These are phyloP conservation scores for Xenoacremonium recifei DNA, from an alignment of 2,329 filamentous ascomycete species.

Conservation along the genomic window DNA sequence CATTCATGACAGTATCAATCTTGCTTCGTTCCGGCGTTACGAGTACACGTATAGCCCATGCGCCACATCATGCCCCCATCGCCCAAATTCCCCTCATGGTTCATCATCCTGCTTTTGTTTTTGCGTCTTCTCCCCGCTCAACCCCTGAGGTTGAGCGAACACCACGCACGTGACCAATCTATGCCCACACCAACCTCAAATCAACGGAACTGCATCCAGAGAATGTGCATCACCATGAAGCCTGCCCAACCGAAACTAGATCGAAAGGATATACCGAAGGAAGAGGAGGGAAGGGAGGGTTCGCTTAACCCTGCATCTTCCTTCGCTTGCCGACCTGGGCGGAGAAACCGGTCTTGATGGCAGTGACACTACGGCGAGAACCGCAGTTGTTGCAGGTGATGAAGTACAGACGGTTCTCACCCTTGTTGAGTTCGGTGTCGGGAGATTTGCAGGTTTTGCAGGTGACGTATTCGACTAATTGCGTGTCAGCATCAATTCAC, in stretches of 20 bases:
- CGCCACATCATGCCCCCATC: slow-evolving; percentile 23
- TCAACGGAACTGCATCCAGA: background rate
- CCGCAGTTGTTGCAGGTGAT: slow-evolving; percentile 89
- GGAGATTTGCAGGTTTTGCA: slow-evolving; percentile 97
- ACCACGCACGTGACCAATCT: slow-evolving; percentile 14
- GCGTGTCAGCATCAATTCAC: too few relatives aligned
- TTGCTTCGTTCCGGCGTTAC: slow-evolving; percentile 29
- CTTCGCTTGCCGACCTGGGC: slow-evolving; percentile 98
- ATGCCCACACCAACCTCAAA: slow-evolving; percentile 5
- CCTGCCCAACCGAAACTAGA: background rate
- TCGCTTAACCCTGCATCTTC: slow-evolving; percentile 78
- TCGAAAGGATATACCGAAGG: slow-evolving; percentile 1
- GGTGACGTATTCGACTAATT: slow-evolving; percentile 91
- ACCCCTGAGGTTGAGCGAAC: slow-evolving; percentile 21
- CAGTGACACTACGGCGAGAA: slow-evolving; percentile 82
- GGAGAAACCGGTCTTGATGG: slow-evolving; percentile 99
- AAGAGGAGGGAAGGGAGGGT: slow-evolving; percentile 5
- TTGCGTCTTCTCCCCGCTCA: slow-evolving; percentile 12
- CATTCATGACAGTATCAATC: slow-evolving; percentile 13
- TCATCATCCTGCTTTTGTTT: slow-evolving; percentile 18
- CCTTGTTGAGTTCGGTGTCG: slow-evolving; percentile 95
- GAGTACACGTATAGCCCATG: slow-evolving; percentile 22
- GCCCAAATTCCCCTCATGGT: slow-evolving; percentile 16
- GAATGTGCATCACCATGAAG: slow-evolving; percentile 2
- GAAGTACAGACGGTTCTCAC: slow-evolving; percentile 98